These are phyloP conservation scores for Brassica nigra DNA, from an alignment of 345 rosid genomes.

Conservation along the genomic window DNA sequence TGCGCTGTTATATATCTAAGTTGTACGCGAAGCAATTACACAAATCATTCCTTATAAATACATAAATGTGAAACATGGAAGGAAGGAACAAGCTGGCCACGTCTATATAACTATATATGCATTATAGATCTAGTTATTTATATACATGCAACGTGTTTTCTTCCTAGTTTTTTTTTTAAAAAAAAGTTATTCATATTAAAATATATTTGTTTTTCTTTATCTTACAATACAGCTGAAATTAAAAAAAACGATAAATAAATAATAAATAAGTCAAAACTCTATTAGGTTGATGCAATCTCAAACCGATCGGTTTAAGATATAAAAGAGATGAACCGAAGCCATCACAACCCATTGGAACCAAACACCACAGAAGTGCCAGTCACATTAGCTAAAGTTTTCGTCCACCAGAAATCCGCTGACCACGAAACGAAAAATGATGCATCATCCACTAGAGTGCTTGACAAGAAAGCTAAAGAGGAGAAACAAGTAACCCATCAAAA, in stretches of 20 bases:
- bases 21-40: background rate
- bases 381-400: too few species aligned
- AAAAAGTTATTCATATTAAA: background rate
- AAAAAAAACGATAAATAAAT: too few species aligned
- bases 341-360: too few species aligned
- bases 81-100: slow-evolving; percentile 20
- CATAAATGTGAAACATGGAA: slow-evolving; percentile 6
- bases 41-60: background rate
- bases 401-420: too few species aligned
- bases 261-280: too few species aligned
- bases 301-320: background rate
- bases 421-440: too few species aligned
- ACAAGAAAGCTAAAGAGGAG: too few species aligned
- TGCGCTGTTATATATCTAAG: background rate
- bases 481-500: too few species aligned
- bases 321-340: background rate
- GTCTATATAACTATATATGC: background rate
- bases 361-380: too few species aligned
- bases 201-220: too few species aligned
- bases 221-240: background rate
- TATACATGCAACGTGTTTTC: slow-evolving; percentile 6
- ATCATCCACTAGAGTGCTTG: too few species aligned
- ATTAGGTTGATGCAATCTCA: background rate
- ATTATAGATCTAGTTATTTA: background rate
- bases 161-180: background rate